These are phyloP conservation scores for Calocybe cyanea DNA, from an alignment of 768 basidiomycete genomes.

Conservation along the genomic window DNA sequence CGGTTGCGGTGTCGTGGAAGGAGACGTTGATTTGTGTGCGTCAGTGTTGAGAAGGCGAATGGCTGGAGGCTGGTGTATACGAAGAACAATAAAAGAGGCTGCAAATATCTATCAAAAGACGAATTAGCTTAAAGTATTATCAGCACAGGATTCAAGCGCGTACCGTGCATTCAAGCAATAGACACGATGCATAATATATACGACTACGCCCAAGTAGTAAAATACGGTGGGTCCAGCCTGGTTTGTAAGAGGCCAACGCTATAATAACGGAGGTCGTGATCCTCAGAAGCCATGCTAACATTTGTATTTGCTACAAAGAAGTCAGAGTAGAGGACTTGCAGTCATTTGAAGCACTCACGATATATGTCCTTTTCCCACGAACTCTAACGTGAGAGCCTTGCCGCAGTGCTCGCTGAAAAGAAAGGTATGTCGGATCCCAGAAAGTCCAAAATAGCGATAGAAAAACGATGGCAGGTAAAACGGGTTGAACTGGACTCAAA, in stretches of 20 bases:
- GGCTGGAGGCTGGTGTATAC: slow-evolving; percentile 63
- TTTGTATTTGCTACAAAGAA: slow-evolving; percentile 52
- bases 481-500: slow-evolving; percentile 28
- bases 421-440: slow-evolving; percentile 83
- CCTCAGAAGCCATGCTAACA: slow-evolving; percentile 54
- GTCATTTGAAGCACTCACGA: slow-evolving; percentile 37
- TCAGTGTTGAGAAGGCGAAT: slow-evolving; percentile 67
- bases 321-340: neutral
- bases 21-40: slow-evolving; percentile 36
- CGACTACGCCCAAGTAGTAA: slow-evolving; percentile 31
- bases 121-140: neutral
- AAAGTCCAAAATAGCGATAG: slow-evolving; percentile 73
- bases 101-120: slow-evolving; percentile 41
- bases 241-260: slow-evolving; percentile 35
- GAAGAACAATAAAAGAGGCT: slow-evolving; percentile 51
- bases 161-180: slow-evolving; percentile 56
- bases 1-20: slow-evolving; percentile 41
- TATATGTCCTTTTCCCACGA: slow-evolving; percentile 59
- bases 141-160: slow-evolving; percentile 20
- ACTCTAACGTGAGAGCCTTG: slow-evolving; percentile 74
- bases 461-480: slow-evolving; percentile 47
- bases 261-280: slow-evolving; percentile 46
- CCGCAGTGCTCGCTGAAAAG: slow-evolving; percentile 51
- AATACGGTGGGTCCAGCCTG: slow-evolving; percentile 33
- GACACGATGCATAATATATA: slow-evolving; percentile 43